A percentile compares a stretch with the other conserved stretches of the same genome.
phyloP scores from a whole-genome alignment of 148 eudicot species.

The Chenopodium berlandieri region DNA sequence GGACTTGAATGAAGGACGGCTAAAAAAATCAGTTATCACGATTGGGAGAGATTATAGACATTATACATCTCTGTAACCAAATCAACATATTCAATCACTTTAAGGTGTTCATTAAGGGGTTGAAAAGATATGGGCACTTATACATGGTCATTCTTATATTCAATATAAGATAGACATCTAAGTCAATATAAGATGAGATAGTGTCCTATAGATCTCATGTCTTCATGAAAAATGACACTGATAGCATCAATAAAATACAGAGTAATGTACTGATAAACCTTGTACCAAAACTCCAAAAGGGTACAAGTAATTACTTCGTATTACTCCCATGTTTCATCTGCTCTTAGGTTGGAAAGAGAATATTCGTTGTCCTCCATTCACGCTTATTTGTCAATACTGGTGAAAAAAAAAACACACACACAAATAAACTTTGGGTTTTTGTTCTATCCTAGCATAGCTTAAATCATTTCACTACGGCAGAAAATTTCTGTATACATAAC shows the following conservation, averaged over 20 bases:
- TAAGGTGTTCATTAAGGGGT: background rate
- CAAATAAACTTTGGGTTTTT: background rate
- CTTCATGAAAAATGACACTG: background rate
- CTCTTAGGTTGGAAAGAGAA: background rate
- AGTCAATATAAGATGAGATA: background rate
- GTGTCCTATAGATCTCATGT: background rate
- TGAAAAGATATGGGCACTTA: background rate
- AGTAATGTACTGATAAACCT: no score
- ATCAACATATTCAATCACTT: background rate
- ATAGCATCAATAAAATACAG: background rate
- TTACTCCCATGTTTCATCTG: background rate
- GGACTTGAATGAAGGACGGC: background rate
- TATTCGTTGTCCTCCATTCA: background rate
- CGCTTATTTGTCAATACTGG: background rate
- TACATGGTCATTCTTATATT: background rate
- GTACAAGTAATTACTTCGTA: background rate
- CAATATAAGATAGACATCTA: background rate
- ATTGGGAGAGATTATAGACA: background rate
- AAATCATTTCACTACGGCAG: background rate
- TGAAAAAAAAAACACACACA: background rate
- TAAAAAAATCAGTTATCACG: background rate
- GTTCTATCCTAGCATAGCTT: background rate
- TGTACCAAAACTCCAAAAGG: no score
- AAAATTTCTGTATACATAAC: background rate
- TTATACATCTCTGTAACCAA: background rate